A percentile compares a stretch with the other conserved stretches of the same genome.
Conservation (phyloP, 1,284 basidiomycete genomes). For the Pseudozyma pruni region DNA sequence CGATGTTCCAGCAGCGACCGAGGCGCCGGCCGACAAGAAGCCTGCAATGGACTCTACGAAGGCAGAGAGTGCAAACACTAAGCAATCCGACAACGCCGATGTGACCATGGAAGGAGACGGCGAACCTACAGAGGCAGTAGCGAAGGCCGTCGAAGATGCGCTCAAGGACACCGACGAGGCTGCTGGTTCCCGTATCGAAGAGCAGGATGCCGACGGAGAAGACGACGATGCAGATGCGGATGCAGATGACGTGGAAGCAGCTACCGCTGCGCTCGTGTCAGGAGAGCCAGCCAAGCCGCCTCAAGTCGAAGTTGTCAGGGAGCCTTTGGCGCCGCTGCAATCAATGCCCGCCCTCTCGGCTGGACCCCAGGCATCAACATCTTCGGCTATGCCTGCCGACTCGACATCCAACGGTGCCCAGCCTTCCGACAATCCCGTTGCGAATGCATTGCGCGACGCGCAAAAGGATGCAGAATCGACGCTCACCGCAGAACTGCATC, state of each 20-base stretch:
- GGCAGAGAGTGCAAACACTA: not conserved
- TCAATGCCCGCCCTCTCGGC: constrained; percentile 47
- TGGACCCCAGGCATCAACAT: not conserved
- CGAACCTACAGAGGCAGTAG: constrained; percentile 55
- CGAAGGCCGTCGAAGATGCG: constrained; percentile 54
- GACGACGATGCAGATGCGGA: constrained; percentile 52
- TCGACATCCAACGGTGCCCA: not conserved
- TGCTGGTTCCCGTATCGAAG: constrained; percentile 44
- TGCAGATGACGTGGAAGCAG: constrained; percentile 50
- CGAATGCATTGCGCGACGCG: constrained; percentile 27
- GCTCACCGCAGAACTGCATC: constrained; percentile 56
- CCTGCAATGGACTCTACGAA: not conserved
- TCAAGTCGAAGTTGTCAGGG: constrained; percentile 44
- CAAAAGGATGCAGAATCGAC: constrained; percentile 51
- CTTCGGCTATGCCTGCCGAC: constrained; percentile 1
- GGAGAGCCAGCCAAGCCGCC: constrained; percentile 44
- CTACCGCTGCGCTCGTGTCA: constrained; percentile 36
- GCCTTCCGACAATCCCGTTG: constrained; percentile 4
- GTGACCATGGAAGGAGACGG: constrained; percentile 46
- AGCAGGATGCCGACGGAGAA: constrained; percentile 49
- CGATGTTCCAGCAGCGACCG: constrained; percentile 1
- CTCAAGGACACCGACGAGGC: constrained; percentile 51
- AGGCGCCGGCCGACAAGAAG: not conserved
- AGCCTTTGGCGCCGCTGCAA: constrained; percentile 27
- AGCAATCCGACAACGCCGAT: constrained; percentile 8